phyloP scores from a whole-genome alignment of 1,284 basidiomycete genomes.

The Trametes pubescens region DNA sequence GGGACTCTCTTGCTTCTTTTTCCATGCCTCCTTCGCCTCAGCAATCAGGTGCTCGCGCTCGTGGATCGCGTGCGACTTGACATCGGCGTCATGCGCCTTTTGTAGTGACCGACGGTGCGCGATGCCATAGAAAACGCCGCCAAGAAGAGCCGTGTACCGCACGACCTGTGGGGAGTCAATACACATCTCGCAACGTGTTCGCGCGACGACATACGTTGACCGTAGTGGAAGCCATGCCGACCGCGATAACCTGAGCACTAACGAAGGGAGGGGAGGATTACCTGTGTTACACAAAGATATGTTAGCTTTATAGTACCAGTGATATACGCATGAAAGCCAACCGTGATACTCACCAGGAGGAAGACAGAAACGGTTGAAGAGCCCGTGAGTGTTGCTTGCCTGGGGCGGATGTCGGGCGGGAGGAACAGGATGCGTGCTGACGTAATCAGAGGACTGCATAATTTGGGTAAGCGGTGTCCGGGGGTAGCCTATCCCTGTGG shows the following conservation, averaged over 20 bases:
- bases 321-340: too few species aligned
- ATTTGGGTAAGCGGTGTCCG: conserved; percentile 9
- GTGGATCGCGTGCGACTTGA: conserved; percentile 72
- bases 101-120: conserved; percentile 92
- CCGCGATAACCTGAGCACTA: conserved; percentile 36
- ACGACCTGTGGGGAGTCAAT: conserved; percentile 73
- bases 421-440: conserved; percentile 35
- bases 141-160: conserved; percentile 92
- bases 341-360: conserved; percentile 22
- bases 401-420: conserved; percentile 26
- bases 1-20: conserved; percentile 68
- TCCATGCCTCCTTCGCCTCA: conserved; percentile 93
- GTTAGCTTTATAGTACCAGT: background rate
- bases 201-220: conserved; percentile 41
- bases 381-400: conserved; percentile 28
- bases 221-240: conserved; percentile 45
- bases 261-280: conserved; percentile 22
- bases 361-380: conserved; percentile 15
- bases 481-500: background rate
- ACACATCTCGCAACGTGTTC: background rate
- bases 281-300: conserved; percentile 9
- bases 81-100: conserved; percentile 78
- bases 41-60: conserved; percentile 82
- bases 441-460: conserved; percentile 20
- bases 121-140: conserved; percentile 93